A percentile compares a stretch with the other conserved stretches of the same genome.
Conservation (phyloP, 2,329 filamentous ascomycete genomes). For the Aspergillus ibericus region DNA sequence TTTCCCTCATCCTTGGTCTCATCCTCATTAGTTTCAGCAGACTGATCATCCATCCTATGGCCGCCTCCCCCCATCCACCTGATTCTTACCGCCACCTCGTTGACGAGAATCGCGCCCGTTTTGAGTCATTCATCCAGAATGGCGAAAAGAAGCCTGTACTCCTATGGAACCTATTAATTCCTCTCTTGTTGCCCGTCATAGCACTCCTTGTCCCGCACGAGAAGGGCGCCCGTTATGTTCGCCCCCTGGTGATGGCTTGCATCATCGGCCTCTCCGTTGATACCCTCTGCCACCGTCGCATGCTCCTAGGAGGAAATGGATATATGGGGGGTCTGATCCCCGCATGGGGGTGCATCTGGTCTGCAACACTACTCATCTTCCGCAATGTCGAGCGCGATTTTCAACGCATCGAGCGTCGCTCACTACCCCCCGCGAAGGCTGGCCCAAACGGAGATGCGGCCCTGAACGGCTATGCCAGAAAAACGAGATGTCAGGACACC, state of each 20-base stretch:
- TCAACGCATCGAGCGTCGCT: conserved; percentile 46
- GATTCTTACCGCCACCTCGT: conserved; percentile 31
- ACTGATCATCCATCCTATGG: conserved; percentile 21
- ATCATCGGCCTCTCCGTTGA: conserved; percentile 47
- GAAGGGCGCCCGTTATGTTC: conserved; percentile 36
- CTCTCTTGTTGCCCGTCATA: conserved; percentile 41
- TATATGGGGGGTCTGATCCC: conserved; percentile 57
- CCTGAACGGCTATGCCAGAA: neutral
- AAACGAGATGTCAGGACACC: neutral
- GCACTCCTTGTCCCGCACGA: conserved; percentile 55
- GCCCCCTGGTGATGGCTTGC: conserved; percentile 48
- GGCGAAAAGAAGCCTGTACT: conserved; percentile 36
- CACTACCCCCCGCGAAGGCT: neutral
- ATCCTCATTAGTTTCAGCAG: neutral
- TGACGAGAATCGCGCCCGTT: conserved; percentile 21
- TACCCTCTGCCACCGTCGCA: conserved; percentile 47
- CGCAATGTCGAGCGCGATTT: conserved; percentile 59
- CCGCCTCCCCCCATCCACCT: conserved; percentile 18
- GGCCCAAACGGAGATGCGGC: neutral
- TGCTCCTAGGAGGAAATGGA: conserved; percentile 52
- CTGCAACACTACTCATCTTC: conserved; percentile 53
- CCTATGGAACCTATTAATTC: conserved; percentile 36
- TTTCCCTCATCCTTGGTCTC: neutral
- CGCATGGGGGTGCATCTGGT: conserved; percentile 57
- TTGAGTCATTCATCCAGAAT: conserved; percentile 27